phyloP scores from a whole-genome alignment of 2,329 filamentous ascomycete genomes.

The Cladosporium sp. region DNA sequence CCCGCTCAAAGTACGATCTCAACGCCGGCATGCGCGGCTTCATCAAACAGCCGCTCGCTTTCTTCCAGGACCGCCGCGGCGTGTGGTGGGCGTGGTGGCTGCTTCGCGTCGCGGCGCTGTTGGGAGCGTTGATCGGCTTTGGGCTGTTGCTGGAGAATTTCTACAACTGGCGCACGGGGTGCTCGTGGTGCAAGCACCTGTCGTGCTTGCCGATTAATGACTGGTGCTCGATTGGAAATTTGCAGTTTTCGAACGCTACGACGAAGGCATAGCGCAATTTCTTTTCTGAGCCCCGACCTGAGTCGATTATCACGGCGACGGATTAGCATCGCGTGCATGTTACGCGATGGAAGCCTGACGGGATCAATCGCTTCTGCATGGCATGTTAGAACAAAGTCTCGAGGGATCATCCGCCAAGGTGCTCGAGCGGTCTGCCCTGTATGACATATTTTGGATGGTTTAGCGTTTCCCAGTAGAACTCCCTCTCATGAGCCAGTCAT shows the following conservation, averaged over 20 bases:
- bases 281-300: no score
- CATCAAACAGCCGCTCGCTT: slow-evolving; percentile 58
- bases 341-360: neutral
- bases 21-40: slow-evolving; percentile 44
- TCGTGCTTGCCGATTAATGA: slow-evolving; percentile 76
- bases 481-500: neutral
- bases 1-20: slow-evolving; percentile 21
- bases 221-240: slow-evolving; percentile 61
- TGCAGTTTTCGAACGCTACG: slow-evolving; percentile 33
- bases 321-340: neutral
- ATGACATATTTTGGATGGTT: neutral
- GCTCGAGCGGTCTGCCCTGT: neutral
- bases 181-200: slow-evolving; percentile 91
- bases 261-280: neutral
- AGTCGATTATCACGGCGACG: no score
- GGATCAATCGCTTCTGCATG: no score
- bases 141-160: slow-evolving; percentile 89
- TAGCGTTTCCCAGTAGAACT: neutral
- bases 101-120: slow-evolving; percentile 72
- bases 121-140: slow-evolving; percentile 81
- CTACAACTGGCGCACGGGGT: slow-evolving; percentile 74
- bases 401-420: neutral
- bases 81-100: slow-evolving; percentile 99
- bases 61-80: slow-evolving; percentile 89
- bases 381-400: neutral